These are phyloP conservation scores for Epicoccum sorghinum DNA, from an alignment of 2,329 filamentous ascomycete genomes.

Conservation along the genomic window DNA sequence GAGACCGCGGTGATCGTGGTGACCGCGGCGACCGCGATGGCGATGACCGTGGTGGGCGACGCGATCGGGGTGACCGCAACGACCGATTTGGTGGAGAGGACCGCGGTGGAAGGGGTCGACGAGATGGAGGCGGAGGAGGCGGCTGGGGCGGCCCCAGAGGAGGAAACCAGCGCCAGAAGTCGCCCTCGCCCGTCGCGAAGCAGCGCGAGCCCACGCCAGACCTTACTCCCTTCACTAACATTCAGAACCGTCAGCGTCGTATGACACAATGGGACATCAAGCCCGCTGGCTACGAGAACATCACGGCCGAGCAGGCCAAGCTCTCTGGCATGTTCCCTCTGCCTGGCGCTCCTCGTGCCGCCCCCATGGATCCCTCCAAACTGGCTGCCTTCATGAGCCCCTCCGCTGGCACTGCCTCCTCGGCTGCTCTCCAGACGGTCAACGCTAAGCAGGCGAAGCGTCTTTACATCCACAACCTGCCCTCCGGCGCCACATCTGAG, in stretches of 20 bases:
- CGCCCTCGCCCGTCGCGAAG: constrained; percentile 77
- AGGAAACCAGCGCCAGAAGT: constrained; percentile 65
- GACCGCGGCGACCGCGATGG: constrained; percentile 43
- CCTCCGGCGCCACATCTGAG: constrained; percentile 75
- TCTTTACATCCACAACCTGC: constrained; percentile 84
- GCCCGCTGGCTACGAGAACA: constrained; percentile 95
- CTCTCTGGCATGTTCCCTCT: constrained; percentile 98
- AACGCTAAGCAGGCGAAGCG: constrained; percentile 95
- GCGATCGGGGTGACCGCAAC: constrained; percentile 52
- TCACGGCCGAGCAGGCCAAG: constrained; percentile 98
- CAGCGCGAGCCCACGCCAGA: constrained; percentile 96
- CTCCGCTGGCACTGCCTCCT: constrained; percentile 72
- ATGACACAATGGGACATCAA: constrained; percentile 99
- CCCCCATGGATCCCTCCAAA: constrained; percentile 92
- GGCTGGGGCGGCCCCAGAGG: constrained; percentile 24
- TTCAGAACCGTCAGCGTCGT: constrained; percentile 86
- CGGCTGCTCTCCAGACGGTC: constrained; percentile 83
- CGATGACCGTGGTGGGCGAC: constrained; percentile 42
- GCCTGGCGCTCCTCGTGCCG: constrained; percentile 90
- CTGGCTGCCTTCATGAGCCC: constrained; percentile 96
- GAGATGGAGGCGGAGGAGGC: constrained; percentile 22
- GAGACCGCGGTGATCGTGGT: constrained; percentile 37
- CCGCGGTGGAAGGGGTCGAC: constrained; percentile 38
- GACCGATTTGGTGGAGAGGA: constrained; percentile 49
- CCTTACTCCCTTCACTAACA: constrained; percentile 80